Conservation (phyloP, 2,329 filamentous ascomycete genomes). For the Cladorrhinum sp. region DNA sequence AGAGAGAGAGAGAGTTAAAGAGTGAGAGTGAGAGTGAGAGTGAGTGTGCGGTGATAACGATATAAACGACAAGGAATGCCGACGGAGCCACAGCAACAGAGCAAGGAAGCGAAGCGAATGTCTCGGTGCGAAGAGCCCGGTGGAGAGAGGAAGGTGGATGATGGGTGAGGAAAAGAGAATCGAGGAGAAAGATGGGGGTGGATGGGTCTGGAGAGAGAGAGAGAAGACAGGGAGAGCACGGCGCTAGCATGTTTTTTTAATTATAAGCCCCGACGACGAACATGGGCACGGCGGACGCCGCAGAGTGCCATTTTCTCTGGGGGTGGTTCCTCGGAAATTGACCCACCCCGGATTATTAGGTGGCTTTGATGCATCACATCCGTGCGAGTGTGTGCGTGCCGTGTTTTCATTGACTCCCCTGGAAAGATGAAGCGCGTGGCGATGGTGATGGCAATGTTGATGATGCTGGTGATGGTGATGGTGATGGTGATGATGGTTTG, state of each 20-base stretch:
- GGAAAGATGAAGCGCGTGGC: not conserved
- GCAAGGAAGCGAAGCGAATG: slow-evolving; percentile 5
- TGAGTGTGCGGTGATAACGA: not conserved
- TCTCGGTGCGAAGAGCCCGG: not conserved
- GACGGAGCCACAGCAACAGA: slow-evolving; percentile 7
- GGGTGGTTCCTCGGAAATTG: not conserved
- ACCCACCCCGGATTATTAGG: not conserved
- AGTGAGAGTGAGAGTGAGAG: not conserved
- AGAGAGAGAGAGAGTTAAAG: not conserved
- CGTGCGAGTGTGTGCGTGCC: not conserved
- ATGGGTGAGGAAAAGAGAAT: not conserved
- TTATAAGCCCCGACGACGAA: slow-evolving; percentile 12
- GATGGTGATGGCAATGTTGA: not conserved
- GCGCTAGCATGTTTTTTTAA: slow-evolving; percentile 9
- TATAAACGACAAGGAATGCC: not conserved
- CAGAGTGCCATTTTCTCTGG: not conserved
- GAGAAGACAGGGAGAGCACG: not conserved
- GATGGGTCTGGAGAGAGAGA: not conserved
- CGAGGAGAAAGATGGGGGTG: not conserved
- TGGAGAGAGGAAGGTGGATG: not conserved
- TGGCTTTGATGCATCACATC: not conserved
- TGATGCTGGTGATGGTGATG: not conserved
- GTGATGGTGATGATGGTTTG: not conserved
- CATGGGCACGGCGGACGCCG: slow-evolving; percentile 5
- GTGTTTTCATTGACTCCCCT: not conserved